Conservation (phyloP, 2,329 filamentous ascomycete genomes). For the Epichloe gansuensis region DNA sequence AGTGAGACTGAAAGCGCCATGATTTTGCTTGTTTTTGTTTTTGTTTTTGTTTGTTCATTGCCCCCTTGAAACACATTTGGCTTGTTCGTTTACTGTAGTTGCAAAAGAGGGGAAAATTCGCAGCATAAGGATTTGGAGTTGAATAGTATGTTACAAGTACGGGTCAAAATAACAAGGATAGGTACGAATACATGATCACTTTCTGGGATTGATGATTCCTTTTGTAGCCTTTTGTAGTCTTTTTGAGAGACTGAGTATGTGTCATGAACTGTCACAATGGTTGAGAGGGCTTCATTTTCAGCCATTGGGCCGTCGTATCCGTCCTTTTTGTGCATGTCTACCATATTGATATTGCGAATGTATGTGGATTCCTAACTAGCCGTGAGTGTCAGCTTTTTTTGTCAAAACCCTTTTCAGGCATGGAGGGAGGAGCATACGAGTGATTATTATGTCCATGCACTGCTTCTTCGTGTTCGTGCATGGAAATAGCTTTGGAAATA, state of each 20-base stretch:
- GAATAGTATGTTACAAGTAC: background rate
- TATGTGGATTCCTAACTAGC: no score
- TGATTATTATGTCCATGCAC: no score
- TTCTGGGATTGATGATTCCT: background rate
- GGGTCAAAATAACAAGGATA: background rate
- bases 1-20: background rate
- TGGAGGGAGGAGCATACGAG: no score
- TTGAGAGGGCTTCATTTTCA: no score
- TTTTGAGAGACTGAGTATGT: background rate
- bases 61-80: background rate
- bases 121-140: background rate
- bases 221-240: background rate
- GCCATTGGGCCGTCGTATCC: no score
- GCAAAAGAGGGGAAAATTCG: background rate
- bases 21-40: background rate
- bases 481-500: no score
- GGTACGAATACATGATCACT: background rate
- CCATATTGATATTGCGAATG: no score
- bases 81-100: background rate
- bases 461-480: no score
- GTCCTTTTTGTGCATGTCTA: no score
- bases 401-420: no score
- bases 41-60: background rate
- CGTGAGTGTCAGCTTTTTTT: no score
- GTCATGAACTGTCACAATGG: no score